phyloP scores from a whole-genome alignment of 345 rosid genomes.

The Pistacia integerrima region DNA sequence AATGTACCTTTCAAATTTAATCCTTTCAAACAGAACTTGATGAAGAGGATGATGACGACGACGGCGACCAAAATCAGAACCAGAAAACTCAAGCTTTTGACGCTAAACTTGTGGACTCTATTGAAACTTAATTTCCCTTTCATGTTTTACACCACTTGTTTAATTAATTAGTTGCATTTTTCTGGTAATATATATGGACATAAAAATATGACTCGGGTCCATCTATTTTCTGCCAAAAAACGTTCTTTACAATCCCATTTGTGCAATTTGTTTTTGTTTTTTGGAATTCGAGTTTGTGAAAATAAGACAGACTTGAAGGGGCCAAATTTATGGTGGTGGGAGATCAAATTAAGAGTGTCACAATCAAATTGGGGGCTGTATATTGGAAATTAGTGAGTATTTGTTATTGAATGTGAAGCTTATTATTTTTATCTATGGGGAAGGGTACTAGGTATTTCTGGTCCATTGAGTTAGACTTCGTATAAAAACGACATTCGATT shows the following conservation, averaged over 20 bases:
- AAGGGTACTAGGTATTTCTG: not conserved
- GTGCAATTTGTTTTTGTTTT: not conserved
- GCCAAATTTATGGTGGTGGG: too few species aligned
- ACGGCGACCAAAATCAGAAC: too few species aligned
- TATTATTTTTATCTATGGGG: not conserved
- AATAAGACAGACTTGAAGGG: too few species aligned
- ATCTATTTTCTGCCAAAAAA: not conserved
- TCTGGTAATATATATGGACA: not conserved
- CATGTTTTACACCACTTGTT: not conserved
- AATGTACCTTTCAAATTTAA: not conserved
- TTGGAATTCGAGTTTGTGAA: too few species aligned
- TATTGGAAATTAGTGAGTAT: too few species aligned
- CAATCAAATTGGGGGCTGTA: too few species aligned
- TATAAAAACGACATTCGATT: not conserved
- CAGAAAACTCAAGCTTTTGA: too few species aligned
- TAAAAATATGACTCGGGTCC: not conserved
- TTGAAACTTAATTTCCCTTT: not conserved
- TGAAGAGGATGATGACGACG: too few species aligned
- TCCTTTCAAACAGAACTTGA: too few species aligned
- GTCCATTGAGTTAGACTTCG: not conserved
- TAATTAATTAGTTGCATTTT: not conserved
- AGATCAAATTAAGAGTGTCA: too few species aligned
- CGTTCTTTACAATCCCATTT: not conserved
- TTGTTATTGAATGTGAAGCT: not conserved
- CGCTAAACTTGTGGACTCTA: slow-evolving; percentile 5